Base-by-base conservation (phyloP, 345 rosid species). In the Moricandia moricandioides region DNA sequence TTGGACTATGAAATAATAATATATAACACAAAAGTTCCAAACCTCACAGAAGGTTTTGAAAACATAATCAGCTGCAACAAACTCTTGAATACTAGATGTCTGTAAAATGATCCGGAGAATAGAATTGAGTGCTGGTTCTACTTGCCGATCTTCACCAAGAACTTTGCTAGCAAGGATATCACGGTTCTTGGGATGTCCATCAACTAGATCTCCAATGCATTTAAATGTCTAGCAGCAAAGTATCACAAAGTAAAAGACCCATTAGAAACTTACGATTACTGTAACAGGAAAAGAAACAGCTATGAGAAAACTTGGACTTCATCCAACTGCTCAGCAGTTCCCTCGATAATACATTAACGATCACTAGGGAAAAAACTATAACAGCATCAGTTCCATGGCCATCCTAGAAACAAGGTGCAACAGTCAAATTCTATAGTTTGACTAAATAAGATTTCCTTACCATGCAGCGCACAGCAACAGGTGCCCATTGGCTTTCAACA, bases 401-500 rank as follows among this genome's bases (percentile, higher is more conserved):
- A 71, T 37, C 62, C 77, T 59, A 59, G 17, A 58, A 16, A 71
- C 51, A 67, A 67, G 31, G 73, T 66, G 71, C 63, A 65, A 35
- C 63, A 39, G 43, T 61, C 14, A 7, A 54, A 51, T 51, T 37
- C 57, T 27, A 47, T 4, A 64, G 9, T 39, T 72, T 40, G 59
- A 68, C 45, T 5, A 33, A 14, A 54, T 55, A 68, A 65, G 68
- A 72, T 69, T 18, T 33, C 47, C 89, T 81, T 86, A 96, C 99
- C 71, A 79, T 84, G 80, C 96, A 91, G 34, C 98, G 99, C 51
- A 91, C 83, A 77, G 94, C 80, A 78, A 92, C 79, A 69, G 98
- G 96, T 43, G 97, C 91, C 99, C 98, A 96, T 74, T 89, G 93
- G 85, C 92, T 92, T 83, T 92, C 99, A 59, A 92, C 86, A 67